Percentiles rank a stretch among this genome's conserved stretches.
Conservation (phyloP, 805 yeast species). For the Priceomyces haplophilus region DNA sequence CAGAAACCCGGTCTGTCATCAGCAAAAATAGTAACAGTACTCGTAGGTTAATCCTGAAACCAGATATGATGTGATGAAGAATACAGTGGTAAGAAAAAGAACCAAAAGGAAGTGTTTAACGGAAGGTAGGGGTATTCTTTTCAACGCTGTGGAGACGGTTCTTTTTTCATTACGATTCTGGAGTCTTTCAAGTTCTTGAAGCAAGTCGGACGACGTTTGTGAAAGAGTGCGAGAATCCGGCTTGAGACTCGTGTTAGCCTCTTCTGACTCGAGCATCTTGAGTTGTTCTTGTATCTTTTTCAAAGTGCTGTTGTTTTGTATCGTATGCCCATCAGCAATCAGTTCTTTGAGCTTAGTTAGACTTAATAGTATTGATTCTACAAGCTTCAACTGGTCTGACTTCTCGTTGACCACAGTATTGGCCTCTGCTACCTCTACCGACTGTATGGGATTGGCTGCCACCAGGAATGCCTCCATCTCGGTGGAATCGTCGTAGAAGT, state of each 20-base stretch:
- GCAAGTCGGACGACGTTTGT: constrained; percentile 5
- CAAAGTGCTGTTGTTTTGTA: not conserved
- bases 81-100: not conserved
- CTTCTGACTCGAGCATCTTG: not conserved
- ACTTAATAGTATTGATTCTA: not conserved
- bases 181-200: constrained; percentile 25
- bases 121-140: not conserved
- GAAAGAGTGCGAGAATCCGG: not conserved
- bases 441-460: too few species aligned
- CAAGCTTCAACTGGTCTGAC: not conserved
- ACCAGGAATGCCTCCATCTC: too few species aligned
- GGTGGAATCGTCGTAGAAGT: not conserved
- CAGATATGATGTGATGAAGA: constrained; percentile 21
- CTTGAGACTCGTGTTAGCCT: not conserved
- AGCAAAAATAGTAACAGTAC: constrained; percentile 42
- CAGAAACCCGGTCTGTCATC: constrained; percentile 5
- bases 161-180: constrained; percentile 10
- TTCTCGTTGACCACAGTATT: too few species aligned
- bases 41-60: constrained; percentile 34
- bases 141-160: not conserved
- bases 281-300: not conserved
- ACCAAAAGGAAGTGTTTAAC: not conserved
- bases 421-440: too few species aligned
- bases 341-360: not conserved
- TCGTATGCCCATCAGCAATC: not conserved